Conservation (phyloP, 495 filamentous ascomycete species). For the Xylaria cubensis region DNA sequence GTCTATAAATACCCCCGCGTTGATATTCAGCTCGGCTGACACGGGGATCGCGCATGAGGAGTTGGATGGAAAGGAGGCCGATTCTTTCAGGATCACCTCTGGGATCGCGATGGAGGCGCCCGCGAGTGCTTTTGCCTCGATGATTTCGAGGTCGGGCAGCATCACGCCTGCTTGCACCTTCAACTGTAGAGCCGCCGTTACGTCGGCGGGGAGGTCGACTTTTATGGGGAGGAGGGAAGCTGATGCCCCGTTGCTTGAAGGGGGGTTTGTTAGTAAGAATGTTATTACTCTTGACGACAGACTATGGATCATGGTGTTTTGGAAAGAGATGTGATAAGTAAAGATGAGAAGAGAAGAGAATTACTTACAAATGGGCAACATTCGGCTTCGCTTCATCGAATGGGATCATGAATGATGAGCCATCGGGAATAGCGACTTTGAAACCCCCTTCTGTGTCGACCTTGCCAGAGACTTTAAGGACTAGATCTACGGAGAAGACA, state of each 20-base stretch:
- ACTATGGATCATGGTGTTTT: not conserved
- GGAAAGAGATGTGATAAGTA: not conserved
- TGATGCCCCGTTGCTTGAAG: conserved; percentile 32
- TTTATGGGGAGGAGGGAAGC: conserved; percentile 40
- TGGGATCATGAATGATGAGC: conserved; percentile 37
- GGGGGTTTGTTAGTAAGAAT: not conserved
- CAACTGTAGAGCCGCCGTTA: conserved; percentile 41
- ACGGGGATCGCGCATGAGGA: conserved; percentile 34
- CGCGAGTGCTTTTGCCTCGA: conserved; percentile 39
- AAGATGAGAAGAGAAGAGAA: not conserved
- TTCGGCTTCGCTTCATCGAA: conserved; percentile 30
- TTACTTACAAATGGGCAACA: conserved; percentile 38
- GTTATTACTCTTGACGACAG: not conserved
- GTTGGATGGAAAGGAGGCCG: conserved; percentile 26
- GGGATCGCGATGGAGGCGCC: conserved; percentile 39
- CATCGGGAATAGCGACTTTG: conserved; percentile 42
- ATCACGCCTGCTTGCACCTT: conserved; percentile 36
- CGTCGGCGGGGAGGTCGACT: conserved; percentile 32
- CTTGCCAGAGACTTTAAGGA: conserved; percentile 33
- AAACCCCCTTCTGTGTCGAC: conserved; percentile 39
- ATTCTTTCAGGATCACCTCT: conserved; percentile 34
- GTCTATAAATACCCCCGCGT: conserved; percentile 41
- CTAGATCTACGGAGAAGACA: conserved; percentile 39
- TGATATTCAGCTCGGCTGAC: conserved; percentile 39
- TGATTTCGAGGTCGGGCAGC: conserved; percentile 28